These are phyloP conservation scores for Xylaria venustula DNA, from an alignment of 495 filamentous ascomycete species.

Conservation along the genomic window DNA sequence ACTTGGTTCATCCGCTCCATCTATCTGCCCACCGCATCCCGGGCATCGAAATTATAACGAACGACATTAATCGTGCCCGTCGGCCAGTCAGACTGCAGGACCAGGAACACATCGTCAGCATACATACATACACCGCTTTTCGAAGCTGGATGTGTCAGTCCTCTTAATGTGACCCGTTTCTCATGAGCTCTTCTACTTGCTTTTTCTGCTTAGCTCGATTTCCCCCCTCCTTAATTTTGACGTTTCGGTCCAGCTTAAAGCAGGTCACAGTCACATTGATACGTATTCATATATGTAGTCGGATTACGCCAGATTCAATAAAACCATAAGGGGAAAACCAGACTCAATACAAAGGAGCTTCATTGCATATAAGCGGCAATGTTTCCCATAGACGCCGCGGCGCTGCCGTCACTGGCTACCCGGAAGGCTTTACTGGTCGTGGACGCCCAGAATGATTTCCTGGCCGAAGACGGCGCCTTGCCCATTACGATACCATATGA, in stretches of 20 bases:
- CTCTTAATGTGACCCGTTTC: background rate
- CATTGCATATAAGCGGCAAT: slow-evolving; percentile 19
- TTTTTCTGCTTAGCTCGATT: background rate
- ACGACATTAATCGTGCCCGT: background rate
- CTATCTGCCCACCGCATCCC: background rate
- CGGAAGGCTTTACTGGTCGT: slow-evolving; percentile 81
- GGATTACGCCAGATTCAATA: background rate
- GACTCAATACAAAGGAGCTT: background rate
- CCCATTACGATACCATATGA: slow-evolving; percentile 62
- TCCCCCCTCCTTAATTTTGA: background rate
- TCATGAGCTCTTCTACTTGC: background rate
- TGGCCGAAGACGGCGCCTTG: slow-evolving; percentile 66
- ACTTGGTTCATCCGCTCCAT: background rate
- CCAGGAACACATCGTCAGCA: background rate
- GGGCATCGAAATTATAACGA: background rate
- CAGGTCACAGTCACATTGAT: background rate
- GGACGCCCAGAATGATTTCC: slow-evolving; percentile 91
- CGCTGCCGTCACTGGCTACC: slow-evolving; percentile 55
- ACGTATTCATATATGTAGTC: too few species aligned
- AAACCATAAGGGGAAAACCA: background rate
- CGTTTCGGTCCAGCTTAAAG: background rate
- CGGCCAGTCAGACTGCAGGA: background rate
- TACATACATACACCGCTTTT: background rate
- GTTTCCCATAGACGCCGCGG: slow-evolving; percentile 48
- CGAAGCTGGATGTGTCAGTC: background rate